Base-by-base conservation (phyloP, 2,329 filamentous ascomycete genomes). In the Emericellopsis atlantica region DNA sequence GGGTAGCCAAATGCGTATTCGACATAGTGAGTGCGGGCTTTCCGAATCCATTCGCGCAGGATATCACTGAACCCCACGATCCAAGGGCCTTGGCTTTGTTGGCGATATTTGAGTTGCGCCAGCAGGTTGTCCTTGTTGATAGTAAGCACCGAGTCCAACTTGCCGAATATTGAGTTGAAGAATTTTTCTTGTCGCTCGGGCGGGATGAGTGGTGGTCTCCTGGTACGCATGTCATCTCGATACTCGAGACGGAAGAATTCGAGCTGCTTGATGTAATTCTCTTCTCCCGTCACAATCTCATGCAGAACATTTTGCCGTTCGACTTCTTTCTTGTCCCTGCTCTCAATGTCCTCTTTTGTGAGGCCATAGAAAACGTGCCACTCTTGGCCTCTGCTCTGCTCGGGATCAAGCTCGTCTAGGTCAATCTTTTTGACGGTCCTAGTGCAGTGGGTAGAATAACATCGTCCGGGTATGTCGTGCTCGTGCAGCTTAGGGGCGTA, bases 41-140 rank as follows among this genome's bases (percentile, higher is more conserved):
- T 96, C 47, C 92, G 78, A 46, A 96, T 95, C 92, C 92, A 98
- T 63, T 98, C 92, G 44, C 92, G 74, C 68, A 98, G 96, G 39
- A 98, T 86, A 54, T 96, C 92, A 56, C 89, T 95, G 62, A 95
- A 95, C 4, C 92, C 92, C 11, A 76, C 71, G 44, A 98, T 81
- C 79, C 88, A 98, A 0, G 92, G 92, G 0, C 92, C 92, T 63
- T 98, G 90, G 56, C 96, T 92, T 53, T 92, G 84, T 58, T 98
- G 92, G 22, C 92, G 79, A 57, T 96, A 98, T 55, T 96, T 96
- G 51, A 98, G 74, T 58, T 95, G 90, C 2, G 90, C 84, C 21
- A 98, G 66, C 16, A 98, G 73, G 57, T 92, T 82, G 46, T 95
- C 89, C 58, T 93, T 92, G 60, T 96, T 96, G 51, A 89, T 87